These are phyloP conservation scores for Plasmodium chabaudi DNA, from an alignment of 169 alveolate genomes.

Conservation along the genomic window DNA sequence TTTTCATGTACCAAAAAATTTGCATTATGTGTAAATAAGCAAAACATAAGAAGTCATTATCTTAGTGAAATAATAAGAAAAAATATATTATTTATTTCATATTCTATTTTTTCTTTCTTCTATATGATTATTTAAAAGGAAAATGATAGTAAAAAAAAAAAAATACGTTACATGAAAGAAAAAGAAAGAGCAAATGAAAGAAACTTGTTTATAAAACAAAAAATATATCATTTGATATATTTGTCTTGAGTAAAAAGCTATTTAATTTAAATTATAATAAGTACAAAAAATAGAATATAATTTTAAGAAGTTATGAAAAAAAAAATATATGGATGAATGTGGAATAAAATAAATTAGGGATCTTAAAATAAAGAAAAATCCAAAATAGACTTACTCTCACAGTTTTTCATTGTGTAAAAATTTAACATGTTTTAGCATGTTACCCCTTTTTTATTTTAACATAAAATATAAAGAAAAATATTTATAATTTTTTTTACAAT, in stretches of 20 bases:
- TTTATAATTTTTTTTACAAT: too few relatives aligned
- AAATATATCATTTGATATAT: conserved; percentile 17
- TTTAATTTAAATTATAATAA: conserved; percentile 33
- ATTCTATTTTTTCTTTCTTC: background rate
- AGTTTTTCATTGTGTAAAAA: background rate
- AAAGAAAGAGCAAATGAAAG: conserved; percentile 14
- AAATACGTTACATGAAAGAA: conserved; percentile 6
- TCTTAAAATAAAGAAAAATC: too few relatives aligned
- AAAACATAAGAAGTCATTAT: too few relatives aligned
- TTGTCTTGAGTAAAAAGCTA: conserved; percentile 3
- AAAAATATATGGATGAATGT: background rate
- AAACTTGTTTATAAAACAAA: background rate
- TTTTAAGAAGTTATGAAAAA: background rate
- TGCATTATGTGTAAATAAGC: too few relatives aligned
- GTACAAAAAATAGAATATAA: conserved; percentile 32
- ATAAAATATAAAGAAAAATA: background rate
- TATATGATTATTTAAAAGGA: background rate
- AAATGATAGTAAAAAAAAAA: background rate
- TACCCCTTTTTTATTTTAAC: background rate
- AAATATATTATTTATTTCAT: background rate
- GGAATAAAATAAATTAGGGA: background rate
- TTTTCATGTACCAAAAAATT: background rate
- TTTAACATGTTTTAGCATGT: background rate
- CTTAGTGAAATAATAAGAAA: background rate
- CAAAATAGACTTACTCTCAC: too few relatives aligned